A percentile compares a stretch with the other conserved stretches of the same genome.
These are phyloP conservation scores for Xylaria acuta DNA, from an alignment of 495 filamentous ascomycete species.

Conservation along the genomic window DNA sequence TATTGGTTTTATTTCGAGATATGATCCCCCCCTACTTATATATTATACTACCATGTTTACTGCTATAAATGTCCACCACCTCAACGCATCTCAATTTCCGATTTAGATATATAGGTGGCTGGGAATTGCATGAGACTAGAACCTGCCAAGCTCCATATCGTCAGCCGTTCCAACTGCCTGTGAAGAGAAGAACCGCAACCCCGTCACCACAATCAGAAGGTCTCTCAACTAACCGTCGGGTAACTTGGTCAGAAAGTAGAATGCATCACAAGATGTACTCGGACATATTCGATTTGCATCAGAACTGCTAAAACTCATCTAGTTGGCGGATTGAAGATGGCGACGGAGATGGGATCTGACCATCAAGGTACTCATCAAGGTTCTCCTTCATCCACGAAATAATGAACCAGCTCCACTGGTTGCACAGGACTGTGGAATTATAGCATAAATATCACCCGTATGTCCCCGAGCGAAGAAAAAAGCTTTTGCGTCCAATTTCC, in stretches of 20 bases:
- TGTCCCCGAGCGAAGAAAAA: neutral
- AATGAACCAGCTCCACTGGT: neutral
- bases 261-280: neutral
- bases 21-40: neutral
- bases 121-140: neutral
- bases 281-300: neutral
- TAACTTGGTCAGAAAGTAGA: neutral
- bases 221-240: neutral
- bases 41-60: neutral
- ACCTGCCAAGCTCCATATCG: neutral
- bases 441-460: neutral
- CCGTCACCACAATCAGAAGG: neutral
- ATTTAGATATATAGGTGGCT: neutral
- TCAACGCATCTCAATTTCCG: neutral
- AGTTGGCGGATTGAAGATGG: neutral
- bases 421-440: neutral
- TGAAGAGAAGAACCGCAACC: neutral
- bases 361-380: conserved; percentile 19
- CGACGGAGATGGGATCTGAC: neutral
- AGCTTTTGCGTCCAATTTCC: neutral
- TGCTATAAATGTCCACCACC: neutral
- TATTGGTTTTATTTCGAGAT: neutral
- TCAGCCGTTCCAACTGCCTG: neutral
- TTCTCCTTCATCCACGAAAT: neutral
- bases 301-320: neutral